Percentiles rank a stretch among this genome's conserved stretches.
Conservation (phyloP, 2,329 filamentous ascomycete species). For the Tolypocladium sp. region DNA sequence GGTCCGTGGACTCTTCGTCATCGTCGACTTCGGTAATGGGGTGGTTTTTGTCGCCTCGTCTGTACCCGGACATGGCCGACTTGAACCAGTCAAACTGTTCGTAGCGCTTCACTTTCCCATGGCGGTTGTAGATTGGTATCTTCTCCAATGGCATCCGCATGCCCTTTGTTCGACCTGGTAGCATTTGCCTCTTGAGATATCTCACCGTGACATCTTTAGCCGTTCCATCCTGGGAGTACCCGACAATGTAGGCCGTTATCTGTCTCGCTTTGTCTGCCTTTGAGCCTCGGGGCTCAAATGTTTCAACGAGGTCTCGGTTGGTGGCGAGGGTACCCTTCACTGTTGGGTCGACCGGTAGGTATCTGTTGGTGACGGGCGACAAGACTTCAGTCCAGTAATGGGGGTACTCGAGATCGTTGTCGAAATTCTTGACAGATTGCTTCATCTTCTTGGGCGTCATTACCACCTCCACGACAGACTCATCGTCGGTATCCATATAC, state of each 20-base stretch:
- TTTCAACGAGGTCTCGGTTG: conserved; percentile 61
- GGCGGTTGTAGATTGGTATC: conserved; percentile 65
- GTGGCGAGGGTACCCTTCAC: conserved; percentile 61
- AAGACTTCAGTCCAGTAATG: conserved; percentile 91
- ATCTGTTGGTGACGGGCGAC: conserved; percentile 71
- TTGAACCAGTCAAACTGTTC: conserved; percentile 87
- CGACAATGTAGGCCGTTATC: conserved; percentile 82
- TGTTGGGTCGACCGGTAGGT: conserved; percentile 69
- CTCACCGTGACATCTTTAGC: conserved; percentile 92
- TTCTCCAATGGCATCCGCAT: conserved; percentile 71
- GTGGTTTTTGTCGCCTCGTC: conserved; percentile 33
- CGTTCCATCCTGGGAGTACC: conserved; percentile 72
- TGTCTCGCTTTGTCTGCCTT: conserved; percentile 83
- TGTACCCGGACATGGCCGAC: conserved; percentile 66
- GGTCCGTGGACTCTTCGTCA: conserved; percentile 67
- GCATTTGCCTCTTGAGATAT: conserved; percentile 72
- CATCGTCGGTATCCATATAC: conserved; percentile 43
- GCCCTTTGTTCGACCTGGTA: conserved; percentile 86
- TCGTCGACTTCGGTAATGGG: conserved; percentile 66
- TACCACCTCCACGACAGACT: conserved; percentile 49
- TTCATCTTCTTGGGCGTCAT: conserved; percentile 28
- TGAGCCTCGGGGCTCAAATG: conserved; percentile 72
- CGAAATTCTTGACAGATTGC: conserved; percentile 43
- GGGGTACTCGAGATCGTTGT: conserved; percentile 71
- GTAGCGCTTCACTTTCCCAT: conserved; percentile 68